A percentile compares a stretch with the other conserved stretches of the same genome.
phyloP scores from a whole-genome alignment of 2,329 filamentous ascomycete species.

The Sporothrix schenckii region DNA sequence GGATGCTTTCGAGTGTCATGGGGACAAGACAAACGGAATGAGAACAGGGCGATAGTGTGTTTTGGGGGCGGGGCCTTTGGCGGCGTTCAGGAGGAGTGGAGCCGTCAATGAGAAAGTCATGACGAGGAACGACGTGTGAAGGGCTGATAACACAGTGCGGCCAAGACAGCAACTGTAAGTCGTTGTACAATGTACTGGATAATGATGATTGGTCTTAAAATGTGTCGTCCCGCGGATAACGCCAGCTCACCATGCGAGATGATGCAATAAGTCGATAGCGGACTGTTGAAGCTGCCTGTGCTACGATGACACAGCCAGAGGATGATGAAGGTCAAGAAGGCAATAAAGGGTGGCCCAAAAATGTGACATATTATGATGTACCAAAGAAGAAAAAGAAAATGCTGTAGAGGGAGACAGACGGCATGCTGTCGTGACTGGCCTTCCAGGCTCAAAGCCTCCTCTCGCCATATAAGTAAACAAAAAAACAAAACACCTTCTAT shows the following conservation, averaged over 20 bases:
- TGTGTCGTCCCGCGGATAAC: background rate
- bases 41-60: background rate
- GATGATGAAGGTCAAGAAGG: background rate
- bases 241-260: conserved; percentile 2
- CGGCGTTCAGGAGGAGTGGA: background rate
- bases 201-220: background rate
- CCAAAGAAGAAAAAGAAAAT: background rate
- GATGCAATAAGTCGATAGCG: background rate
- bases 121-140: background rate
- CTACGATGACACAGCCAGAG: background rate
- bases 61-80: background rate
- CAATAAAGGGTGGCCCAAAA: background rate
- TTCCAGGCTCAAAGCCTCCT: background rate
- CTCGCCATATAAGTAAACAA: background rate
- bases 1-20: conserved; percentile 13
- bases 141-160: background rate
- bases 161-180: background rate
- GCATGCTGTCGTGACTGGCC: background rate
- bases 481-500: conserved; percentile 5
- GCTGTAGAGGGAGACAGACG: background rate
- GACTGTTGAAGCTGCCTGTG: background rate
- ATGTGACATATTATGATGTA: background rate
- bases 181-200: background rate
- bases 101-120: background rate
- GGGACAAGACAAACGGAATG: background rate